Evolutionary conservation across 129 eudicot species (phyloP), one percentile per base, ranked within the genome.

Genomic region (Silybum marianum): DNA sequence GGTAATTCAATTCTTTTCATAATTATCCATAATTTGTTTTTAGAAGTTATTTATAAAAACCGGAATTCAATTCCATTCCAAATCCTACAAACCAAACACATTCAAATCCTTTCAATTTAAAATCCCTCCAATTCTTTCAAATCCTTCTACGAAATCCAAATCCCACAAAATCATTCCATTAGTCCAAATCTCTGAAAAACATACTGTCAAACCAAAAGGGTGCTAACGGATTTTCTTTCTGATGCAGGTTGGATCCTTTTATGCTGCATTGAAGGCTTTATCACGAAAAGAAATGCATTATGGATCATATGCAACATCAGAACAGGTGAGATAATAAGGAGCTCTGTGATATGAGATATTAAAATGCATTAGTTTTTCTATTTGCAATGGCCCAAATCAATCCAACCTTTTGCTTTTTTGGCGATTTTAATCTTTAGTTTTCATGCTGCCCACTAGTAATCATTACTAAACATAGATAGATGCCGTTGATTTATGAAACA

Each of bases 281-380:
- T 90, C 94, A 24, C 85, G 87, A 51, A 90, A 88, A 87, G 94
- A 90, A 84, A 81, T 90, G 84, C 88, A 90, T 80, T 90, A 90
- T 36, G 94, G 94, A 28, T 86, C 91, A 72, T 63, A 90, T 82
- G 94, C 94, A 60, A 90, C 94, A 69, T 24, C 81, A 62, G 94
- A 90, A 71, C 90, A 90, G 94, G 94, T 90, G 84, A 39, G 42
- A 8, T 65, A 21, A 23, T 22, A 21, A 3, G 30, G 14, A 58
- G 2, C 30, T 19, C 30, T 65, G 69, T 65, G 69, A 13, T 62
- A 65, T 65, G 1, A 65, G 69, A 65, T 21, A 22, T 30, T 63
- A 54, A 58, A 18, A 58, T 58, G 21, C 62, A 3, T 2, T 13
- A 13, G 21, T 16, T 51, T 51, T 51, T n/a, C 4, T 4, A 16